Evolutionary conservation across 2,329 filamentous ascomycete species (phyloP).

Genomic region (Teratosphaeria viscida): DNA sequence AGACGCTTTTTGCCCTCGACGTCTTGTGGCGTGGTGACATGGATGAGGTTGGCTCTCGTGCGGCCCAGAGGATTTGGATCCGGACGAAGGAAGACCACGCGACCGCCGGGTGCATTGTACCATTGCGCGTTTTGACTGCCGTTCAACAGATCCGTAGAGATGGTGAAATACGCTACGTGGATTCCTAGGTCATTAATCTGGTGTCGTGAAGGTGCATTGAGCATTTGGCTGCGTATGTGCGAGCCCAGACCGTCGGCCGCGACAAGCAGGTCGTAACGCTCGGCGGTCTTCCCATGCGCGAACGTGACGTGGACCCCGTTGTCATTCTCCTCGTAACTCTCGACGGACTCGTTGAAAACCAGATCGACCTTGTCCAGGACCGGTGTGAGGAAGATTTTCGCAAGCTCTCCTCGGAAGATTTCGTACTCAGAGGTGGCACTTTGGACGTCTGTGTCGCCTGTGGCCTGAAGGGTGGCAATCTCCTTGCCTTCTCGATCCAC

Average conservation of each 20-base stretch:
- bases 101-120: conserved; percentile 12
- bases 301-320: conserved; percentile 10
- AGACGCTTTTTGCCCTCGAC: conserved; percentile 19
- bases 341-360: conserved; percentile 20
- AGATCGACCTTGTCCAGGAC: conserved; percentile 17
- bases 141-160: conserved; percentile 23
- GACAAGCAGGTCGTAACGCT: conserved; percentile 15
- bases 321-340: conserved; percentile 2
- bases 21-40: conserved; percentile 8
- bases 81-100: conserved; percentile 15
- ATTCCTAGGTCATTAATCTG: conserved; percentile 18
- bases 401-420: conserved; percentile 28
- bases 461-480: conserved; percentile 12
- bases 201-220: conserved; percentile 11
- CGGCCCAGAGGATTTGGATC: conserved; percentile 10
- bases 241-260: conserved; percentile 16
- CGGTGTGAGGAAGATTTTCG: conserved; percentile 22
- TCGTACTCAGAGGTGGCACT: conserved; percentile 28
- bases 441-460: conserved; percentile 23
- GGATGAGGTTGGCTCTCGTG: conserved; percentile 10
- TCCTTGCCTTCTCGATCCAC: conserved; percentile 22
- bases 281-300: conserved; percentile 3
- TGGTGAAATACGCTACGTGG: conserved; percentile 33
- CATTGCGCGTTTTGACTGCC: conserved; percentile 8
- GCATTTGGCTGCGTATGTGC: conserved; percentile 9